A percentile compares a stretch with the other conserved stretches of the same genome.
These are phyloP conservation scores for Trichoderma parareesei DNA, from an alignment of 495 filamentous ascomycete genomes.

Conservation along the genomic window DNA sequence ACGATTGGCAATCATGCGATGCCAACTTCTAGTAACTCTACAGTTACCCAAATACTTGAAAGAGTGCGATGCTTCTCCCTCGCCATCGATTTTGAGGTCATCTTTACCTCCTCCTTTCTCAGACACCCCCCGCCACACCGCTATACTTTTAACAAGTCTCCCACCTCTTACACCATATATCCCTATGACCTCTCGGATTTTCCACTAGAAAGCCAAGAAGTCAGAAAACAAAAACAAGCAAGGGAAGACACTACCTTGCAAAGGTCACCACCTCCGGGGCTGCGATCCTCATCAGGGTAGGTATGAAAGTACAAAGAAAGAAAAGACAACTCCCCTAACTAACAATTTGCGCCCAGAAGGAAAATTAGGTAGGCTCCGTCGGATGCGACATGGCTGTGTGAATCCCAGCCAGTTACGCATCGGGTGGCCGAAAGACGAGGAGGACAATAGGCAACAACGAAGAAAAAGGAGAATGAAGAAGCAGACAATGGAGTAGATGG, in stretches of 20 bases:
- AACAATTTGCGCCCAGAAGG: background rate
- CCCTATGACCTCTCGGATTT: background rate
- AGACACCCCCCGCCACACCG: background rate
- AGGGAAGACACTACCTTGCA: background rate
- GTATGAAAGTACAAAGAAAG: background rate
- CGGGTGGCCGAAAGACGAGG: conserved; percentile 5
- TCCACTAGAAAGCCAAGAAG: background rate
- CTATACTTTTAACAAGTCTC: conserved; percentile 8
- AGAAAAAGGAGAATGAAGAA: conserved; percentile 13
- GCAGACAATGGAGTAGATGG: conserved; percentile 1
- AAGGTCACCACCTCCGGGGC: background rate
- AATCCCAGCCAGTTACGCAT: background rate
- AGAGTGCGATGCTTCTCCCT: background rate
- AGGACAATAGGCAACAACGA: conserved; percentile 21
- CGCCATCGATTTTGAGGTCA: background rate
- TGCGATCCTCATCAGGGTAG: background rate
- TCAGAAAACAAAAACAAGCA: background rate
- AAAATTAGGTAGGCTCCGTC: background rate
- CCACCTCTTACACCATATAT: conserved; percentile 9
- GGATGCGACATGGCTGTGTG: background rate
- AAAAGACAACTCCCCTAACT: background rate
- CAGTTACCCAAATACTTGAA: background rate
- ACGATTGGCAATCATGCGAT: background rate
- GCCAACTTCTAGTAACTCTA: conserved; percentile 1
- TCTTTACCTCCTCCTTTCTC: background rate